phyloP scores from a whole-genome alignment of 495 filamentous ascomycete genomes.

The Endocarpon pusillum region DNA sequence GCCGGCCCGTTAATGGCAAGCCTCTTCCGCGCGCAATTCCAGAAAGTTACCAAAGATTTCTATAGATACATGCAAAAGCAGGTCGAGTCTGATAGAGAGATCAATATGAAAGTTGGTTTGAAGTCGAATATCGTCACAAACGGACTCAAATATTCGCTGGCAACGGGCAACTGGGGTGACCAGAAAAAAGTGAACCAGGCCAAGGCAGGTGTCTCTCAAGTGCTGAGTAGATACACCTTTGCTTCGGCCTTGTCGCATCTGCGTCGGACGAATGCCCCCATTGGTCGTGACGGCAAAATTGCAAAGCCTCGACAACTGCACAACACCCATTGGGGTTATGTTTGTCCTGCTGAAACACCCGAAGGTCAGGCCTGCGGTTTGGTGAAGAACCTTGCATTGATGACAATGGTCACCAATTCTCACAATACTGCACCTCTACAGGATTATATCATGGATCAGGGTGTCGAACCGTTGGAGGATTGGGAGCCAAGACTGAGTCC shows the following conservation, averaged over 20 bases:
- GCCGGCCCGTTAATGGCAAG: slow-evolving; percentile 87
- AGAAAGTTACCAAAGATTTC: slow-evolving; percentile 74
- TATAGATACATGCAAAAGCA: slow-evolving; percentile 78
- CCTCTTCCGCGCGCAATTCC: slow-evolving; percentile 76
- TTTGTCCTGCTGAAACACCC: slow-evolving; percentile 93
- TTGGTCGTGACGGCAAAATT: slow-evolving; percentile 94
- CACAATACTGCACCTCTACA: slow-evolving; percentile 76
- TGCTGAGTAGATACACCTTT: slow-evolving; percentile 94
- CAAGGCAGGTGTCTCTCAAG: slow-evolving; percentile 94
- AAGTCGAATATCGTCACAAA: slow-evolving; percentile 84
- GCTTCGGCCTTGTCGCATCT: slow-evolving; percentile 93
- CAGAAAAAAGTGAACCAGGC: slow-evolving; percentile 92
- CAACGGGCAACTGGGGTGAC: slow-evolving; percentile 99
- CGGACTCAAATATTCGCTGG: slow-evolving; percentile 87
- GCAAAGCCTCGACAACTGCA: slow-evolving; percentile 95
- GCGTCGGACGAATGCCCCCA: slow-evolving; percentile 90
- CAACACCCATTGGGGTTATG: slow-evolving; percentile 96
- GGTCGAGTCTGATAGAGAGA: slow-evolving; percentile 73
- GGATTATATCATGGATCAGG: slow-evolving; percentile 75
- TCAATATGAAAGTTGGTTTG: slow-evolving; percentile 75
- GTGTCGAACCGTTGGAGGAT: slow-evolving; percentile 93
- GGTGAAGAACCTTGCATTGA: slow-evolving; percentile 93
- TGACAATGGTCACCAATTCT: slow-evolving; percentile 95
- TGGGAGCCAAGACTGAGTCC: slow-evolving; percentile 80
- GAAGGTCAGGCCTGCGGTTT: slow-evolving; percentile 97